phyloP scores from a whole-genome alignment of 805 yeast species.

The Hanseniaspora hatyaiensis region DNA sequence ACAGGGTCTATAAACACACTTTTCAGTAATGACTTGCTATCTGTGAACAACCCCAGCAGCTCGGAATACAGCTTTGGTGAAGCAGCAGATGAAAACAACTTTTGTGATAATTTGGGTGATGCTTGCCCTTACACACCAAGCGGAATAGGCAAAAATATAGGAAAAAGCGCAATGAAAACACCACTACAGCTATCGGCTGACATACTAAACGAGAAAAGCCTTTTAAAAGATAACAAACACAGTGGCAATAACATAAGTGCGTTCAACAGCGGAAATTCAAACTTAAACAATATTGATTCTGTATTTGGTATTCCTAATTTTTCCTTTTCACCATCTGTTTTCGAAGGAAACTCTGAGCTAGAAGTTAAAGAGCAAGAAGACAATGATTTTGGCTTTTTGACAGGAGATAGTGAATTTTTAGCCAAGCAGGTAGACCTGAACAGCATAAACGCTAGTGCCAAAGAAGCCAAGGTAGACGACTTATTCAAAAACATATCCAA shows the following conservation, averaged over 20 bases:
- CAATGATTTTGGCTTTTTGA: neutral
- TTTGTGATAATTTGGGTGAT: slow-evolving; percentile 7
- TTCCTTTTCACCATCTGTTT: slow-evolving; percentile 13
- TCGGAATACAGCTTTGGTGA: slow-evolving; percentile 5
- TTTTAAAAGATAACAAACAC: neutral
- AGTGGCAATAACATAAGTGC: too few relatives aligned
- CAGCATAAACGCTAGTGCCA: too few relatives aligned
- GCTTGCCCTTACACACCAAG: slow-evolving; percentile 14
- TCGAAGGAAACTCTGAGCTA: neutral
- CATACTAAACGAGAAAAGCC: neutral
- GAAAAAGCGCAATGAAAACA: neutral
- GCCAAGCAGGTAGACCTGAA: neutral
- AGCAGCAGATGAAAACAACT: slow-evolving; percentile 5
- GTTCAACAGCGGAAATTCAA: too few relatives aligned
- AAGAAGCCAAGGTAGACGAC: neutral
- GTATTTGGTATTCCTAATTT: slow-evolving; percentile 7
- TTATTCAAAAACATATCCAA: neutral
- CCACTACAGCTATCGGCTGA: neutral
- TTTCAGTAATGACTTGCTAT: neutral
- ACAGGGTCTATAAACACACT: neutral
- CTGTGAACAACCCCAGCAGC: neutral
- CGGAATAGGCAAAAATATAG: neutral
- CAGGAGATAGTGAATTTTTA: neutral
- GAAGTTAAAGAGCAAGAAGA: neutral
- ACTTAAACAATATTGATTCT: neutral